These are phyloP conservation scores for Mediolabrus comicus DNA, from an alignment of 108 stramenopile genomes.

Conservation along the genomic window DNA sequence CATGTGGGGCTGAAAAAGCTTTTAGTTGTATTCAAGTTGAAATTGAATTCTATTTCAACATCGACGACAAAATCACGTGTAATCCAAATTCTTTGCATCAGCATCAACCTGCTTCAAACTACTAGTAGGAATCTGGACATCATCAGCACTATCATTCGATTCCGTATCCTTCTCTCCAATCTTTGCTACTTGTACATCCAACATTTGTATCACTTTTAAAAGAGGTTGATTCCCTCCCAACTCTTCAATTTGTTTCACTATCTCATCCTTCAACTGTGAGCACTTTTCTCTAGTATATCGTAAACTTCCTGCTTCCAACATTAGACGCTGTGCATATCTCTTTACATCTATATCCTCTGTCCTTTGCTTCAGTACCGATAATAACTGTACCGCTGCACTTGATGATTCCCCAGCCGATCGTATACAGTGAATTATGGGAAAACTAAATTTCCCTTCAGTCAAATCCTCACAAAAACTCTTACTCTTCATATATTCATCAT, in stretches of 20 bases:
- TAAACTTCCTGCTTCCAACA: conserved; percentile 76
- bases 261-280: conserved; percentile 52
- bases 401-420: conserved; percentile 3
- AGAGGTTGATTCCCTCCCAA: conserved; percentile 80
- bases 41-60: background rate
- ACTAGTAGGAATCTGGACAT: background rate
- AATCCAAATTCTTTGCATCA: conserved; percentile 21
- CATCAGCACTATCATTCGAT: background rate
- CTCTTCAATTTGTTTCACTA: conserved; percentile 55
- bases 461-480: conserved; percentile 98
- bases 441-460: conserved; percentile 96
- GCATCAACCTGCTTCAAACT: background rate
- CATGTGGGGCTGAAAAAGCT: too few species aligned
- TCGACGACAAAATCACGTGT: background rate
- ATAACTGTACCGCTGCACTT: conserved; percentile 54
- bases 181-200: conserved; percentile 76
- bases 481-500: conserved; percentile 90
- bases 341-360: conserved; percentile 92
- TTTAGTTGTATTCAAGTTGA: too few species aligned
- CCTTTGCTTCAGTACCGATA: conserved; percentile 91
- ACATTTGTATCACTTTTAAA: conserved; percentile 56
- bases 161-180: conserved; percentile 30
- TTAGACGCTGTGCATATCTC: conserved; percentile 75
- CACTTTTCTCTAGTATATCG: conserved; percentile 74
- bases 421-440: conserved; percentile 89